phyloP scores from a whole-genome alignment of 805 yeast genomes.

The Teunomyces stri region DNA sequence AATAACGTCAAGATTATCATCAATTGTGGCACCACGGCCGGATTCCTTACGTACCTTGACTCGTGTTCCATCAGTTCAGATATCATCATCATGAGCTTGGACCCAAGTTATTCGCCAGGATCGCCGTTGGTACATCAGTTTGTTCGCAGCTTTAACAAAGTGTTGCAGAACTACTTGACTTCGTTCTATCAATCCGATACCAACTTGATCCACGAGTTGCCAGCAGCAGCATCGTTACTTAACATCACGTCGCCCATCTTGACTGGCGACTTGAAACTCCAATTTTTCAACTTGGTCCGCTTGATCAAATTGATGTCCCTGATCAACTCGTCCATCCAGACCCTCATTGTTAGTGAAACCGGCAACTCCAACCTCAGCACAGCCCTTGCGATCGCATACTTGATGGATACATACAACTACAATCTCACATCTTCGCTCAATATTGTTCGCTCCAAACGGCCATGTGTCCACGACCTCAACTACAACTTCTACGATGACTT shows the following conservation, averaged over 20 bases:
- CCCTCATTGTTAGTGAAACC: constrained; percentile 33
- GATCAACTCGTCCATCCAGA: constrained; percentile 29
- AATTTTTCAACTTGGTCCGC: constrained; percentile 36
- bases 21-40: constrained; percentile 35
- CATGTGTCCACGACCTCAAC: constrained; percentile 22
- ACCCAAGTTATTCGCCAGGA: constrained; percentile 30
- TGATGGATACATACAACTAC: constrained; percentile 40
- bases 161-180: constrained; percentile 37
- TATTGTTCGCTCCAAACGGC: constrained; percentile 18
- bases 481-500: constrained; percentile 38
- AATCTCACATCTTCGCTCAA: constrained; percentile 30
- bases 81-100: constrained; percentile 36
- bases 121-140: constrained; percentile 23
- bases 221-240: constrained; percentile 22
- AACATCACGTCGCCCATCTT: constrained; percentile 32
- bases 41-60: constrained; percentile 26
- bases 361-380: constrained; percentile 27
- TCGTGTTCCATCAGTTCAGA: constrained; percentile 19
- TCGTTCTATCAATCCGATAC: constrained; percentile 33
- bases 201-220: constrained; percentile 28
- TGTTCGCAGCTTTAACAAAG: constrained; percentile 26
- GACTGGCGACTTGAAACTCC: constrained; percentile 35
- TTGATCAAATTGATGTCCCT: constrained; percentile 32
- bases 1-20: constrained; percentile 35
- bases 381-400: constrained; percentile 32